A percentile compares a stretch with the other conserved stretches of the same genome.
Conservation (phyloP, 2,329 filamentous ascomycete genomes). For the Aspergillus vadensis region DNA sequence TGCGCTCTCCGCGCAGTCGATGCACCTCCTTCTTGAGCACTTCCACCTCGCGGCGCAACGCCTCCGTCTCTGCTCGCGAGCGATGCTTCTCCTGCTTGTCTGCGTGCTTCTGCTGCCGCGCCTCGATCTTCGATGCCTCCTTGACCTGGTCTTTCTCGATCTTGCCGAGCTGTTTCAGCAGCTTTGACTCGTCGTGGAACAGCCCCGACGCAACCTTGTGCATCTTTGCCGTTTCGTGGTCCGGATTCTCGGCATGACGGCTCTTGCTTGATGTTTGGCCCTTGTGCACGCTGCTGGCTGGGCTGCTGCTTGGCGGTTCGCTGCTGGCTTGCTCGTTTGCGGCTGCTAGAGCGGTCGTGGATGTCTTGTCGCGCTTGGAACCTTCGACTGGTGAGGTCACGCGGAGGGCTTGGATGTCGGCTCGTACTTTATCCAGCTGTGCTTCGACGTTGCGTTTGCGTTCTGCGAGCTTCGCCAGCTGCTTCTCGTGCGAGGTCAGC, state of each 20-base stretch:
- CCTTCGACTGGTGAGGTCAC: constrained; percentile 8
- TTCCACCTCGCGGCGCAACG: constrained; percentile 51
- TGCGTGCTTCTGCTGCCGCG: constrained; percentile 39
- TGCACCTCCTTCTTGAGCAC: constrained; percentile 52
- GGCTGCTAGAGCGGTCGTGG: constrained; percentile 14
- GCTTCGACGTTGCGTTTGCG: constrained; percentile 43
- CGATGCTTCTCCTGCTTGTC: constrained; percentile 48
- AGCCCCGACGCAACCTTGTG: constrained; percentile 36
- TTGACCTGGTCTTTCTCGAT: constrained; percentile 46
- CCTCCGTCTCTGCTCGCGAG: constrained; percentile 47
- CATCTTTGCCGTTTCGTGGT: constrained; percentile 25
- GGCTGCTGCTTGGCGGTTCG: constrained; percentile 22
- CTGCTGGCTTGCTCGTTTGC: constrained; percentile 23
- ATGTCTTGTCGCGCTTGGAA: constrained; percentile 15
- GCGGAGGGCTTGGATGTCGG: constrained; percentile 37
- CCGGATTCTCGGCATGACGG: constrained; percentile 14
- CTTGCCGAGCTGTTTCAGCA: constrained; percentile 44
- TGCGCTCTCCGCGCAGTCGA: constrained; percentile 52
- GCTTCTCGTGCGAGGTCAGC: constrained; percentile 43
- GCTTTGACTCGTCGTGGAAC: constrained; percentile 38
- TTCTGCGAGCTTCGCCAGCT: constrained; percentile 46
- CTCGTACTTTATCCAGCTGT: constrained; percentile 39
- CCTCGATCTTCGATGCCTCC: constrained; percentile 42
- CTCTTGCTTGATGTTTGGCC: constrained; percentile 16
- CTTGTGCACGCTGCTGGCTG: constrained; percentile 14